Base-by-base conservation (phyloP, 345 rosid species). In the Reutealis trisperma region DNA sequence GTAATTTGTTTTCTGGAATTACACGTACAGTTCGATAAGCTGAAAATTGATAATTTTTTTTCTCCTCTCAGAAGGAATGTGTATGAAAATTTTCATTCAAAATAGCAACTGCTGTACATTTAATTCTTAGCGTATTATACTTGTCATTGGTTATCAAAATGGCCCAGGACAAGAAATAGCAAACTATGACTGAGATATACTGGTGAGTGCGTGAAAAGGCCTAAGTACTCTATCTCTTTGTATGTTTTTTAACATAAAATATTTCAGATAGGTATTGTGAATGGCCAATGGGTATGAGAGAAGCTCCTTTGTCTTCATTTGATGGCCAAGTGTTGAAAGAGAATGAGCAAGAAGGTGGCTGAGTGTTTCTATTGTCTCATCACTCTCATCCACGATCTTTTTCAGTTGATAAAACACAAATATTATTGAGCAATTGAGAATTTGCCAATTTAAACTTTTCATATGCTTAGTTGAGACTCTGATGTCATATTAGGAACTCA, bases 1-100 rank as follows among this genome's bases (percentile, higher is more conserved):
- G 57, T n/a, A 42, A 76, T 67, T 58, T 64, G 59, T 73, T 68
- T 51, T n/a, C 44, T 59, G 71, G 30, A 59, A 45, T 16, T 58
- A 66, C 41, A 72, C 34, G 42, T 16, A 62, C 71, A 42, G 64
- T 34, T 58, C 4, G 54, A 54, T n/a, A 22, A 51, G 49, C 61
- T 18, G 37, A n/a, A 70, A 77, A 62, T 5, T 49, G 24, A 6
- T 3, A 4, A 21, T 19, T 70, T 55, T 34, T 15, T 34, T 30
- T 6, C 7, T 10, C 25, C 0, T 10, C 55, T 34, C 19, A 32
- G 12, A 24, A 72, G 22, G 66, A 54, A 24, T 2, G 4, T 34
- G 30, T 77, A 8, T 47, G 71, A 18, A 75, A 47, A 22, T 24
- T 75, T 66, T 34, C 51, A 49, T 19, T 63, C 37, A 22, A 13